phyloP scores from a whole-genome alignment of 1,284 basidiomycete genomes.

The Fomitopsis schrenkii region DNA sequence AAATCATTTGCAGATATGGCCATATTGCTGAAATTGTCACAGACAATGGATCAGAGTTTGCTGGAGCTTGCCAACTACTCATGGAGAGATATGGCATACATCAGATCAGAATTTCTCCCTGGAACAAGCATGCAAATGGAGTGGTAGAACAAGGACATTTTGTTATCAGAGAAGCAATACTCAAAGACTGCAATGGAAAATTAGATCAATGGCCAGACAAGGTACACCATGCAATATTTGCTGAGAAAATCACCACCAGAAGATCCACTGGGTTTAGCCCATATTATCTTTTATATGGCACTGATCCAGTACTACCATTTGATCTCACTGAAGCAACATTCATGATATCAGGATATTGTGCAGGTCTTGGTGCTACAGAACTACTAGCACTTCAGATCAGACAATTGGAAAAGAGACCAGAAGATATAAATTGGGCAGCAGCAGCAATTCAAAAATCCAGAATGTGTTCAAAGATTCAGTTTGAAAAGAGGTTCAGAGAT shows the following conservation, averaged over 20 bases:
- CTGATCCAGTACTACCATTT: not conserved
- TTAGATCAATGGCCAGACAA: slow-evolving; percentile 25
- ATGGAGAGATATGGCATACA: slow-evolving; percentile 29
- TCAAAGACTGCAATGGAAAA: slow-evolving; percentile 32
- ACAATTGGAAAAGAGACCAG: not conserved
- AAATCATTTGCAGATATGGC: slow-evolving; percentile 22
- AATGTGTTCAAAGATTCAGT: too few relatives aligned
- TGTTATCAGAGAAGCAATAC: slow-evolving; percentile 28
- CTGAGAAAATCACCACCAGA: slow-evolving; percentile 30
- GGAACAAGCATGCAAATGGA: slow-evolving; percentile 40
- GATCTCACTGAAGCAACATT: not conserved
- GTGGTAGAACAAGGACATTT: slow-evolving; percentile 34
- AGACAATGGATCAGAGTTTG: slow-evolving; percentile 25
- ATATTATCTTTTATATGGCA: slow-evolving; percentile 18
- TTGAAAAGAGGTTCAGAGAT: not conserved
- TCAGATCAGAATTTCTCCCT: slow-evolving; percentile 37
- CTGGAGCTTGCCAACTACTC: slow-evolving; percentile 28
- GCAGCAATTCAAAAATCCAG: too few relatives aligned
- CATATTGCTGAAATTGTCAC: slow-evolving; percentile 18
- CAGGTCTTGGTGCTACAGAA: not conserved
- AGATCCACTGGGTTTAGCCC: slow-evolving; percentile 29
- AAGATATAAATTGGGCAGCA: not conserved
- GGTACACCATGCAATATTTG: slow-evolving; percentile 33
- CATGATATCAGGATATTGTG: not conserved
- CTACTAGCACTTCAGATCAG: not conserved